phyloP scores from a whole-genome alignment of 176 grass and related monocot species.

The Cenchrus americanus region DNA sequence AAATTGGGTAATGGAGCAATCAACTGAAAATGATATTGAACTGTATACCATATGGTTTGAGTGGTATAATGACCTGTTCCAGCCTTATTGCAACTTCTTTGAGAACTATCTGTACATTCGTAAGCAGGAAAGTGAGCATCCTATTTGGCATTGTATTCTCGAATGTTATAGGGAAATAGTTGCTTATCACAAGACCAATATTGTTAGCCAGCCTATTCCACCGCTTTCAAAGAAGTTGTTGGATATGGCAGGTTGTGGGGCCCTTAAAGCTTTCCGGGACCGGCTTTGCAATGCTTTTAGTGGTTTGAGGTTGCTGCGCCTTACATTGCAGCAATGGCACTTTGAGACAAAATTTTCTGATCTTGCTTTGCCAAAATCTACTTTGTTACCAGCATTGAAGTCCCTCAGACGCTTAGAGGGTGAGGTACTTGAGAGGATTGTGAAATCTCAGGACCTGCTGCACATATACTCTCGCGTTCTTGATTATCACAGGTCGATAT shows the following conservation, averaged over 20 bases:
- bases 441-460: constrained; percentile 46
- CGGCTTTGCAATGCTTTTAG: constrained; percentile 44
- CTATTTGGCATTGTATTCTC: constrained; percentile 75
- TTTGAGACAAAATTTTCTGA: constrained; percentile 51
- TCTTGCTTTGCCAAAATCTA: constrained; percentile 45
- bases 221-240: constrained; percentile 64
- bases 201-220: constrained; percentile 54
- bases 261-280: constrained; percentile 49
- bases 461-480: constrained; percentile 65
- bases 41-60: constrained; percentile 71
- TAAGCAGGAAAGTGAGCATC: constrained; percentile 62
- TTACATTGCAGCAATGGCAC: constrained; percentile 76
- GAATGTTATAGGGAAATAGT: constrained; percentile 59
- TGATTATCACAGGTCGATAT: constrained; percentile 83
- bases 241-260: constrained; percentile 53
- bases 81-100: constrained; percentile 78
- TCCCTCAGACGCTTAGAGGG: constrained; percentile 69
- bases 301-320: constrained; percentile 68
- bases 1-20: constrained; percentile 89
- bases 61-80: constrained; percentile 57
- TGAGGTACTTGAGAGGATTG: constrained; percentile 60
- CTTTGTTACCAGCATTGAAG: constrained; percentile 54
- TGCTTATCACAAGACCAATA: constrained; percentile 65
- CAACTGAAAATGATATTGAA: constrained; percentile 62
- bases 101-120: constrained; percentile 54